phyloP scores from a whole-genome alignment of 306 rosid genomes.

The Medicago lupulina region DNA sequence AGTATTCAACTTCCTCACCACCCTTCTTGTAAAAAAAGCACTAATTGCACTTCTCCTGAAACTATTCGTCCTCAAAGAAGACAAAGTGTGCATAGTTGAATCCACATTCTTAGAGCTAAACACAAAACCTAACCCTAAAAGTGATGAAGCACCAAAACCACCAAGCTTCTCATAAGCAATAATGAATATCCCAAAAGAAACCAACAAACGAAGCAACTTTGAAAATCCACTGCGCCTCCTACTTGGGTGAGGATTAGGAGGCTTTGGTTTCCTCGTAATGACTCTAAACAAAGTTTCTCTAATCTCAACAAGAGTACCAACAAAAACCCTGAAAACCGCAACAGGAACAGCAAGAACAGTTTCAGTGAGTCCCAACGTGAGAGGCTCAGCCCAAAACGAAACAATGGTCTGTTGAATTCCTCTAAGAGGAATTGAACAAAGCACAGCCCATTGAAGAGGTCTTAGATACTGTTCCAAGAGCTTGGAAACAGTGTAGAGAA shows the following conservation, averaged over 20 bases:
- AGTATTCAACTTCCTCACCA: constrained; percentile 70
- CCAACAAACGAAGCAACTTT: constrained; percentile 74
- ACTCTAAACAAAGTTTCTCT: constrained; percentile 57
- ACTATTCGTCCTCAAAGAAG: constrained; percentile 71
- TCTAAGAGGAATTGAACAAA: constrained; percentile 88
- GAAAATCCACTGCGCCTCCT: constrained; percentile 65
- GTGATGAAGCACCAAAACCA: constrained; percentile 61
- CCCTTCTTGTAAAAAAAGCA: constrained; percentile 70
- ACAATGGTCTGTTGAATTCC: constrained; percentile 78
- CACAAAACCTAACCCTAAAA: constrained; percentile 66
- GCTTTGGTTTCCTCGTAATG: constrained; percentile 61
- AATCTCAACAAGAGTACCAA: constrained; percentile 81
- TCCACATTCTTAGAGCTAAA: constrained; percentile 72
- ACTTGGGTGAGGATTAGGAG: constrained; percentile 22
- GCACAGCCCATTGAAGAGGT: constrained; percentile 93
- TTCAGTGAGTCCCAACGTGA: constrained; percentile 77
- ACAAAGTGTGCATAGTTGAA: constrained; percentile 80
- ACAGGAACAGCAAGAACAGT: constrained; percentile 83
- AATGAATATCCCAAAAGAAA: constrained; percentile 76
- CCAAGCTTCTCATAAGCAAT: constrained; percentile 77
- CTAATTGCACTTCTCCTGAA: constrained; percentile 70
- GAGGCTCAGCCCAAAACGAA: constrained; percentile 80
- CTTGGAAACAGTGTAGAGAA: constrained; percentile 66
- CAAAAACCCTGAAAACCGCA: constrained; percentile 68
- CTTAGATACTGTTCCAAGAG: constrained; percentile 78